A percentile compares a stretch with the other conserved stretches of the same genome.
Conservation (phyloP, 805 yeast genomes). For the Ogataea glucozyma region DNA sequence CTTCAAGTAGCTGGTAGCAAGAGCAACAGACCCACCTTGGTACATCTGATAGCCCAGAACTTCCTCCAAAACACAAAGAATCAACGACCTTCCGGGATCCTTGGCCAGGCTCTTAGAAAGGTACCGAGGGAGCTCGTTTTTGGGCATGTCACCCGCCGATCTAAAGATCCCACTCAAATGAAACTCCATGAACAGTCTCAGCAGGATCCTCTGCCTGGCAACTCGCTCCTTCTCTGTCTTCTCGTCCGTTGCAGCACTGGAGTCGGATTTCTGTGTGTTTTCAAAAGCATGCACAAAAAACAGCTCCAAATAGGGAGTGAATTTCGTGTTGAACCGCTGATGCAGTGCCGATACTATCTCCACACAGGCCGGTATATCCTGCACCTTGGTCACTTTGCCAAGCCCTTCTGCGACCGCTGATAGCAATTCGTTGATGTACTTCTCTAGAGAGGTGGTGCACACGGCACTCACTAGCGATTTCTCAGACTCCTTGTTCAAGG, state of each 20-base stretch:
- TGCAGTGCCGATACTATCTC: conserved; percentile 73
- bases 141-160: conserved; percentile 43
- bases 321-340: conserved; percentile 61
- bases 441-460: conserved; percentile 60
- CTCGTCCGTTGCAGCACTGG: conserved; percentile 2
- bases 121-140: conserved; percentile 46
- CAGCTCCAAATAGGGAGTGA: conserved; percentile 51
- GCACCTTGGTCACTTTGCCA: conserved; percentile 48
- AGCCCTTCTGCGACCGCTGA: conserved; percentile 65
- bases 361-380: conserved; percentile 62
- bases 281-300: conserved; percentile 44
- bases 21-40: conserved; percentile 30
- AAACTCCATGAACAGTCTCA: conserved; percentile 59
- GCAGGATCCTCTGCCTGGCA: conserved; percentile 45
- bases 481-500: conserved; percentile 54
- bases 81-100: conserved; percentile 37
- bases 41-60: conserved; percentile 41
- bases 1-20: conserved; percentile 52
- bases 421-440: conserved; percentile 71
- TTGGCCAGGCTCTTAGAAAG: conserved; percentile 35
- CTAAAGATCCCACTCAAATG: conserved; percentile 57
- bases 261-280: conserved; percentile 30
- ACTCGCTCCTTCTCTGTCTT: conserved; percentile 35
- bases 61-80: conserved; percentile 46
- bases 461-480: conserved; percentile 59